Percentiles rank a stretch among this genome's conserved stretches.
phyloP scores from a whole-genome alignment of 1,139 yeast species.

The Blastobotrys persicus region DNA sequence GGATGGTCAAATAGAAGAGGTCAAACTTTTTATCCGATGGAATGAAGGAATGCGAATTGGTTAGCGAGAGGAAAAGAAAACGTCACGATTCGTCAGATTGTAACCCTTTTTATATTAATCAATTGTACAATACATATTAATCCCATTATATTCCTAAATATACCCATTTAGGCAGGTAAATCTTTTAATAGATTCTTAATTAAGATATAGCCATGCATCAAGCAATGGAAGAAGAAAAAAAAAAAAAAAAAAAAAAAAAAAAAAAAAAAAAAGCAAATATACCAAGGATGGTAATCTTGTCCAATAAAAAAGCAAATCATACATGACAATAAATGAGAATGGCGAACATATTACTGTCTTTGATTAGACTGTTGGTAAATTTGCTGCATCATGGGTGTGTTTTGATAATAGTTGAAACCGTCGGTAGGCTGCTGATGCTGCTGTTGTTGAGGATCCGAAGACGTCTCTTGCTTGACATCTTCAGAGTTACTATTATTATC shows the following conservation, averaged over 20 bases:
- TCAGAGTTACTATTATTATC: background rate
- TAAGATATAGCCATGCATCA: background rate
- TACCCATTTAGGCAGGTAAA: background rate
- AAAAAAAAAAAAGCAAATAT: slow-evolving; percentile 1
- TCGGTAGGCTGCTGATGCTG: background rate
- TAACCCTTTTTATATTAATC: background rate
- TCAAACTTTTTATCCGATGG: no score
- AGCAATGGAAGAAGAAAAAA: background rate
- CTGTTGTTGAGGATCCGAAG: background rate
- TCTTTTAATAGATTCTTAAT: background rate
- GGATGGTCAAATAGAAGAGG: no score
- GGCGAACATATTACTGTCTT: background rate
- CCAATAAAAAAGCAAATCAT: background rate
- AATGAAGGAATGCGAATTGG: no score
- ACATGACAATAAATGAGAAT: background rate
- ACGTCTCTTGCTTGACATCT: background rate
- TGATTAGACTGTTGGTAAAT: slow-evolving; percentile 6
- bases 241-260: background rate
- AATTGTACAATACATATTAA: background rate
- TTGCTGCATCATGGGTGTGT: background rate
- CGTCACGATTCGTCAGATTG: no score
- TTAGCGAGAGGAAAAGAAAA: background rate
- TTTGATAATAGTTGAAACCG: background rate
- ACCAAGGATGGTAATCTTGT: background rate
- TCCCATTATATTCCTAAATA: background rate